phyloP scores from a whole-genome alignment of 2,329 filamentous ascomycete species.

The Diaporthe ilicicola region DNA sequence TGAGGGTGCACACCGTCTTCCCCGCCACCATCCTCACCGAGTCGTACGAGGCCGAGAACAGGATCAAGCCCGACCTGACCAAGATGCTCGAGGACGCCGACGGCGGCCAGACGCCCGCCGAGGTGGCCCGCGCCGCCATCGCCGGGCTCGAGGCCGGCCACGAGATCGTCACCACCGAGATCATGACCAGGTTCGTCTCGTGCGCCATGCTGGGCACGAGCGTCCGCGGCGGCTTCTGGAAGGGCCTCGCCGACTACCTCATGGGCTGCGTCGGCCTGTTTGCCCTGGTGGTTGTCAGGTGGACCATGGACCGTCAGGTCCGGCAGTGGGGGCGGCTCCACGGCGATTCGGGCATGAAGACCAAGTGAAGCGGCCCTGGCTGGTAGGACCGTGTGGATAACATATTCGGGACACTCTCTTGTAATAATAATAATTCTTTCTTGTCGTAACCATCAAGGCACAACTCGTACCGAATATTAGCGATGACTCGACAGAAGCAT shows the following conservation, averaged over 20 bases:
- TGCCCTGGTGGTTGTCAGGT: slow-evolving; percentile 47
- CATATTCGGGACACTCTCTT: neutral
- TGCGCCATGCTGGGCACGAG: slow-evolving; percentile 47
- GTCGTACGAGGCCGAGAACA: slow-evolving; percentile 54
- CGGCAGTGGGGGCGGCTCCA: slow-evolving; percentile 44
- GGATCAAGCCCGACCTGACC: slow-evolving; percentile 48
- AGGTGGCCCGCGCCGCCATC: slow-evolving; percentile 67
- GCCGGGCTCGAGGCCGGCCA: slow-evolving; percentile 69
- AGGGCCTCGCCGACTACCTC: slow-evolving; percentile 44
- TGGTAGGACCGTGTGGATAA: neutral
- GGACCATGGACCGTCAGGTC: slow-evolving; percentile 49
- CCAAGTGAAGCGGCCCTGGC: neutral
- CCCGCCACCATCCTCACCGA: slow-evolving; percentile 71
- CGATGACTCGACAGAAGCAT: too few relatives aligned
- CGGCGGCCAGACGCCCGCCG: slow-evolving; percentile 56
- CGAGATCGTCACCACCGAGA: slow-evolving; percentile 69
- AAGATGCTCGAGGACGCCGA: slow-evolving; percentile 48
- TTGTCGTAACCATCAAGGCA: too few relatives aligned
- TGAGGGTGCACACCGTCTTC: slow-evolving; percentile 70
- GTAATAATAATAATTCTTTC: too few relatives aligned
- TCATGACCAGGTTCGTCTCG: slow-evolving; percentile 66
- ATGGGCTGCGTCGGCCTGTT: slow-evolving; percentile 45
- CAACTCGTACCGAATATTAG: too few relatives aligned
- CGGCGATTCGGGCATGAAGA: slow-evolving; percentile 33
- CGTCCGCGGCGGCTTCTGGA: slow-evolving; percentile 42